Conservation (phyloP, 2,329 filamentous ascomycete genomes). For the Alternaria sp. region DNA sequence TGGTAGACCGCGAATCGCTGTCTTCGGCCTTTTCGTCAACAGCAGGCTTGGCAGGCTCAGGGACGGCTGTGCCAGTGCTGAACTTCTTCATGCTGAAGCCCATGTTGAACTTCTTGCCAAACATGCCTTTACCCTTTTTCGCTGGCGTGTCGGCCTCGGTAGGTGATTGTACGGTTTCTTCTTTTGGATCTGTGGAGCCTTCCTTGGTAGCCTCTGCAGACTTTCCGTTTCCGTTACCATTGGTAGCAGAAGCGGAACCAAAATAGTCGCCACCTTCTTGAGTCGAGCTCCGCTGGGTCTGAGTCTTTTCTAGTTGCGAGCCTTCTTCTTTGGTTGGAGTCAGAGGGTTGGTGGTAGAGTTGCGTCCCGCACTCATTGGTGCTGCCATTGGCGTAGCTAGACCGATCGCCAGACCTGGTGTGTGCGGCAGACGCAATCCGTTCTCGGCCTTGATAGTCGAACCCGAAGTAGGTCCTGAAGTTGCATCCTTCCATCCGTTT, state of each 20-base stretch:
- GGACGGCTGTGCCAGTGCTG: slow-evolving; percentile 66
- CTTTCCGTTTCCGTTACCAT: slow-evolving; percentile 39
- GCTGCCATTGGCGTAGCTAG: slow-evolving; percentile 70
- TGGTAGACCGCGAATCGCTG: slow-evolving; percentile 67
- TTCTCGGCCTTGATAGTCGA: slow-evolving; percentile 66
- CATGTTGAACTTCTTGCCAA: slow-evolving; percentile 84
- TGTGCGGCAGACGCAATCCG: slow-evolving; percentile 67
- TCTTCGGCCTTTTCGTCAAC: slow-evolving; percentile 77
- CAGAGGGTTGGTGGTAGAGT: slow-evolving; percentile 48
- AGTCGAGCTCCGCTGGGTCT: slow-evolving; percentile 63
- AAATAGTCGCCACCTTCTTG: slow-evolving; percentile 80
- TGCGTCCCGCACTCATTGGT: slow-evolving; percentile 49
- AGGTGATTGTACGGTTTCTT: slow-evolving; percentile 51
- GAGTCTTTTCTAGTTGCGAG: slow-evolving; percentile 62
- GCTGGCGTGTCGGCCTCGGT: slow-evolving; percentile 49
- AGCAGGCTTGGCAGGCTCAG: slow-evolving; percentile 74
- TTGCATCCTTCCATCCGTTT: slow-evolving; percentile 55
- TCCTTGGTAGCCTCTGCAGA: slow-evolving; percentile 34
- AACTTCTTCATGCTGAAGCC: slow-evolving; percentile 87
- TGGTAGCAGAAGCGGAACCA: slow-evolving; percentile 34
- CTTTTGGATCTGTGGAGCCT: slow-evolving; percentile 36
- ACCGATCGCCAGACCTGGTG: slow-evolving; percentile 81
- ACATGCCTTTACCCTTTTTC: slow-evolving; percentile 70
- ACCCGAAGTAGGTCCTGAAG: slow-evolving; percentile 56
- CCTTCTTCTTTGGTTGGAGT: slow-evolving; percentile 55